Conservation (phyloP, 257 asterid species). For the Phtheirospermum japonicum region DNA sequence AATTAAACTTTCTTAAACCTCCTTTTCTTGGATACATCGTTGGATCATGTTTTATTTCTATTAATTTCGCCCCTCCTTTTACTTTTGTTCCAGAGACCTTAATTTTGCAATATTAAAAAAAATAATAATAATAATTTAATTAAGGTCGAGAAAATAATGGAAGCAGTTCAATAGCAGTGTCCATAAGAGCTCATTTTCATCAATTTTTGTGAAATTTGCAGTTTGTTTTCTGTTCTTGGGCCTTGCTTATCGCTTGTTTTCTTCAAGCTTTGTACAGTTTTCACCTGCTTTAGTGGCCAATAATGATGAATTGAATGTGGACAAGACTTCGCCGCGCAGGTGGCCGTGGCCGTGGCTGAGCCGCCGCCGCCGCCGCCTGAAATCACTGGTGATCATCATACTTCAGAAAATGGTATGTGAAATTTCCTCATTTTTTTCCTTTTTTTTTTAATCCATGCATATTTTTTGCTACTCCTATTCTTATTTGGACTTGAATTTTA, state of each 20-base stretch:
- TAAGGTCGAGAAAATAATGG: conserved; percentile 27
- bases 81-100: neutral
- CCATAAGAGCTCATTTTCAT: conserved; percentile 34
- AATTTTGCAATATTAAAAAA: neutral
- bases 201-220: conserved; percentile 38
- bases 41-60: neutral
- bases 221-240: conserved; percentile 48
- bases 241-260: conserved; percentile 43
- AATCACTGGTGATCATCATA: neutral
- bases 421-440: too few relatives aligned
- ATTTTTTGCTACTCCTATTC: conserved; percentile 44
- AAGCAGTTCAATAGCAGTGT: conserved; percentile 26
- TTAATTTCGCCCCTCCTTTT: neutral
- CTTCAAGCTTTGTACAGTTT: conserved; percentile 44
- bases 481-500: too few relatives aligned
- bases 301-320: conserved; percentile 13
- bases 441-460: too few relatives aligned
- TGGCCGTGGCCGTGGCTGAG: neutral
- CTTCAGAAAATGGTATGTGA: neutral
- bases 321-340: conserved; percentile 25
- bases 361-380: neutral
- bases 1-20: too few relatives aligned
- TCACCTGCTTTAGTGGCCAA: too few relatives aligned
- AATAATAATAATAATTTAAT: neutral
- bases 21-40: too few relatives aligned